Evolutionary conservation across 2,329 filamentous ascomycete genomes (phyloP), one percentile per base, ranked within the genome.

Genomic region (Calonectria pauciramosa): DNA sequence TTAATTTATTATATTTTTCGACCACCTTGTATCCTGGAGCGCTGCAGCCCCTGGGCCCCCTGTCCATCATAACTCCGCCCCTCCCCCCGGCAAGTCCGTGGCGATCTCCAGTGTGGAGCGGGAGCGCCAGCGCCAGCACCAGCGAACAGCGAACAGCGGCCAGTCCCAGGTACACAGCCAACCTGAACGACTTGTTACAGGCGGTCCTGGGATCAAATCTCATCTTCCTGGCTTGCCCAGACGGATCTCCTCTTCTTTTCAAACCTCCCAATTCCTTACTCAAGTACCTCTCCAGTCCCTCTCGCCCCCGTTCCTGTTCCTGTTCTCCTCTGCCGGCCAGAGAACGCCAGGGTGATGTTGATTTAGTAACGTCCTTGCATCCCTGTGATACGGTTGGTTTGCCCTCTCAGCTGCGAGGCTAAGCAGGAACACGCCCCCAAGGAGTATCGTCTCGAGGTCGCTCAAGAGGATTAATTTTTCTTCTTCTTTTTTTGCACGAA

Each of bases 311-410:
- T 54, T 66, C 66, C 70, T 68, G 64, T 67, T 76, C 44, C 63
- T 60, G 73, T 75, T 52, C n/a, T 52, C 67, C 78, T 81, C 80
- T 81, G 79, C 80, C 78, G 81, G 78, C 70, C 80, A 79, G 80
- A 82, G 76, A 80, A 77, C 74, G 59, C 75, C 54, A 74, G 68
- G 78, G 80, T 82, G 64, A 82, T 83, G 81, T 75, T 75, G 74
- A 78, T 79, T 76, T 82, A 79, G 75, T 75, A 76, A 68, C 56
- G 41, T 66, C 59, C 41, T 68, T 74, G 32, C 63, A 72, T 79
- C 67, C 67, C 74, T 78, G 75, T 78, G 73, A 75, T 73, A 81
- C 78, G 75, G 75, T 69, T 76, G 73, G 69, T 76, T 78, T 76
- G 79, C 72, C 64, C 60, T 60, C 52, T 49, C 54, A 65, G 38